Evolutionary conservation across 163 green algal genomes (phyloP), one percentile per base, ranked within the genome.

Genomic region (Chlorella variabilis): DNA sequence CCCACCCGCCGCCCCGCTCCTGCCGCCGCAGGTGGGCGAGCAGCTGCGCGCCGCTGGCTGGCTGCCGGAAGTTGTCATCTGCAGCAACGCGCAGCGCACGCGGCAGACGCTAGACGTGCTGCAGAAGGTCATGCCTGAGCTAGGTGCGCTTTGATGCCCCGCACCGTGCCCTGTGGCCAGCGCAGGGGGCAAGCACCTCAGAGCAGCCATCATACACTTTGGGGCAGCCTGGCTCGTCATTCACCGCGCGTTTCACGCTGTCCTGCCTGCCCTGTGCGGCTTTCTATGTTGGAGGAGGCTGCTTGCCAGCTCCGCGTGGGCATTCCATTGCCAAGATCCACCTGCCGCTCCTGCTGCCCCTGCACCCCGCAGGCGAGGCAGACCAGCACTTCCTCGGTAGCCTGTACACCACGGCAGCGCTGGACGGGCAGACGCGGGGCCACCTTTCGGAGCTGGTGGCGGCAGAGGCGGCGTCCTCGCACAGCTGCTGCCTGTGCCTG

Each of bases 101-200:
- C 84, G 85, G 67, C 89, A 96, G 81, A 97, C 93, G 4, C 84
- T 96, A 4, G 88, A 94, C 33, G 75, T 79, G 1, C 95, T 97
- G 90, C 70, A 42, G 8, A 81, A 89, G 27, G 88, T 80, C 15
- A 80, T 93, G 29, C 63, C 78, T 1, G 80, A 85, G 83, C 84
- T 87, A 63, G 59, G 59, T 67, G 59, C 29, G 83, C 54, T 54
- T 62, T 62, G 54, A 25, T 62, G 54, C 4, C n/a, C n/a, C n/a
- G n/a, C n/a, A n/a, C n/a, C n/a, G n/a, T n/a, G n/a, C n/a, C n/a
- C n/a, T n/a, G n/a, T n/a, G n/a, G n/a, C n/a, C n/a, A n/a, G n/a
- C n/a, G n/a, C n/a, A n/a, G n/a, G n/a, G n/a, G n/a, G n/a, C n/a
- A n/a, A n/a, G n/a, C n/a, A n/a, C n/a, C 45, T 54, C 45, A 54